phyloP scores from a whole-genome alignment of 805 yeast species.

The Candida odintsovae region DNA sequence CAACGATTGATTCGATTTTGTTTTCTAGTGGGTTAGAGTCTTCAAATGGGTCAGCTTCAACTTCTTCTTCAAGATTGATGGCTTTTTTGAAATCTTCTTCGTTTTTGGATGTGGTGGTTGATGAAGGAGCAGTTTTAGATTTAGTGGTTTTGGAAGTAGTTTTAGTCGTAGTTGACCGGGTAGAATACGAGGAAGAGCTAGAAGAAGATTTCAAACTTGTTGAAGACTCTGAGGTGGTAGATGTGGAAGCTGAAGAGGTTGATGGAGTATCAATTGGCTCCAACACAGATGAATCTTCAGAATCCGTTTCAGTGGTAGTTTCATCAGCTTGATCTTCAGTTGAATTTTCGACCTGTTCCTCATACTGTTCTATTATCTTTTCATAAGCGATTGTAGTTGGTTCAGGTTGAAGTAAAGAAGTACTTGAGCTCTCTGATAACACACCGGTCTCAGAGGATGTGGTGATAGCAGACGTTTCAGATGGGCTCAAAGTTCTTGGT shows the following conservation, averaged over 20 bases:
- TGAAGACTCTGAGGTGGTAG: neutral
- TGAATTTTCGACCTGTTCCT: neutral
- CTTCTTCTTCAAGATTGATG: neutral
- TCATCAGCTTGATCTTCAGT: neutral
- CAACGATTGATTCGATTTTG: neutral
- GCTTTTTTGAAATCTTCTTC: neutral
- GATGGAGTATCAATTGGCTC: neutral
- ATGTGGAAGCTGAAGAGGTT: neutral
- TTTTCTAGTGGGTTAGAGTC: neutral
- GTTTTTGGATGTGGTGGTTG: conserved; percentile 1
- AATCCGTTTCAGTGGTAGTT: neutral
- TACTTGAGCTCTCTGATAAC: neutral
- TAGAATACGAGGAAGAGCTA: neutral
- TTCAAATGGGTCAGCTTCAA: neutral
- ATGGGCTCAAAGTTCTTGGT: conserved; percentile 9
- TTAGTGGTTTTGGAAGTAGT: neutral
- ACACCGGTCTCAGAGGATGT: neutral
- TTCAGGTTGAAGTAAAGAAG: neutral
- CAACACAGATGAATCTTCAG: neutral
- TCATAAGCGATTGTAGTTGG: neutral
- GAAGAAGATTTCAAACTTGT: neutral
- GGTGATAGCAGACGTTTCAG: neutral
- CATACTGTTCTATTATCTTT: neutral
- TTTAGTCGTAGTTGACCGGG: neutral
- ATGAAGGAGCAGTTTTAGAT: neutral